These are phyloP conservation scores for Claviceps pazoutovae DNA, from an alignment of 2,329 filamentous ascomycete species.

Conservation along the genomic window DNA sequence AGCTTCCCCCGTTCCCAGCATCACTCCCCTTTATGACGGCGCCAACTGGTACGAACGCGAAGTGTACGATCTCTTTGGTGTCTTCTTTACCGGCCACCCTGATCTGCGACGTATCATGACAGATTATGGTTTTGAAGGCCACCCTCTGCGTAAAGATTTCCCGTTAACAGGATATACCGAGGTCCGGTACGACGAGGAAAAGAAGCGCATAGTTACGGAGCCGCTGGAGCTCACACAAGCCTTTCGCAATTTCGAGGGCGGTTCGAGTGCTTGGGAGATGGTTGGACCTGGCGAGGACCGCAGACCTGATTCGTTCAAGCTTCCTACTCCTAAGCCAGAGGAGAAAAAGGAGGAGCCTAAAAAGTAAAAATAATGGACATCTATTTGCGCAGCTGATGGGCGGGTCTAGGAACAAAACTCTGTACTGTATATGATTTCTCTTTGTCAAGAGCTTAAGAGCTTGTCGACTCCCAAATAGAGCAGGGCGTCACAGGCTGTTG, in stretches of 20 bases:
- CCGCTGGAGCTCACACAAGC: slow-evolving; percentile 95
- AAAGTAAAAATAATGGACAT: slow-evolving; percentile 47
- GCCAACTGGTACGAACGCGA: slow-evolving; percentile 99
- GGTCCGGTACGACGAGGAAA: slow-evolving; percentile 96
- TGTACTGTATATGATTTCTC: slow-evolving; percentile 7
- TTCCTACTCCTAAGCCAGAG: slow-evolving; percentile 91
- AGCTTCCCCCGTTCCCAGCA: slow-evolving; percentile 79
- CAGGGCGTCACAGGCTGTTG: background rate
- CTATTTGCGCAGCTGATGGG: background rate
- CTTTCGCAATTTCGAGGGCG: slow-evolving; percentile 95
- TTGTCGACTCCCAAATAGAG: background rate
- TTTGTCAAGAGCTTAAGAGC: slow-evolving; percentile 2
- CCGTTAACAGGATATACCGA: slow-evolving; percentile 96
- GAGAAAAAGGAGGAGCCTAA: slow-evolving; percentile 81
- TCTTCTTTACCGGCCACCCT: slow-evolving; percentile 91
- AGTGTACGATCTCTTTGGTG: slow-evolving; percentile 92
- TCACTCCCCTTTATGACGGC: slow-evolving; percentile 77
- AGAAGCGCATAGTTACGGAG: slow-evolving; percentile 98
- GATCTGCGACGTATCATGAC: slow-evolving; percentile 98
- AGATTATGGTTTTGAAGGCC: slow-evolving; percentile 96
- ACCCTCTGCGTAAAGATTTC: slow-evolving; percentile 95
- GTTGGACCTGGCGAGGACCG: slow-evolving; percentile 56
- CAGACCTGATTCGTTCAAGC: slow-evolving; percentile 79
- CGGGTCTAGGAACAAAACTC: background rate
- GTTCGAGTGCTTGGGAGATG: slow-evolving; percentile 56